A percentile compares a stretch with the other conserved stretches of the same genome.
These are phyloP conservation scores for Boletus sensibilis DNA, from an alignment of 768 basidiomycete species.

Conservation along the genomic window DNA sequence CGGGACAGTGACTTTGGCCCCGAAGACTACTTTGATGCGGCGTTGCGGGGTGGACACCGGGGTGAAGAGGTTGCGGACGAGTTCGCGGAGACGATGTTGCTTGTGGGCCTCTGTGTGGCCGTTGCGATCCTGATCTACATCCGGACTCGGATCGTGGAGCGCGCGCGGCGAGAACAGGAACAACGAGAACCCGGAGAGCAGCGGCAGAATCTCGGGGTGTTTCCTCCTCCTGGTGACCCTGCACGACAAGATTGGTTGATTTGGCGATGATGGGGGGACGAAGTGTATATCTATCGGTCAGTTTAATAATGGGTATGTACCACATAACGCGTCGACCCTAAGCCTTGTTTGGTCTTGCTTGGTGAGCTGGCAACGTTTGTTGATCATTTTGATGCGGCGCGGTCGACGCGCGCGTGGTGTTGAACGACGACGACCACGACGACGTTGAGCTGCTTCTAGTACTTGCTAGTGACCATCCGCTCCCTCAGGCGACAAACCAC, in stretches of 20 bases:
- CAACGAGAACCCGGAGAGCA: conserved; percentile 38
- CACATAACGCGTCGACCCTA: neutral
- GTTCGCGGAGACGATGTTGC: conserved; percentile 75
- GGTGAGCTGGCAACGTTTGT: conserved; percentile 7
- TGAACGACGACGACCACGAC: conserved; percentile 17
- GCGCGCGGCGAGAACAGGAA: conserved; percentile 64
- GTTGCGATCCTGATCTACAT: conserved; percentile 77
- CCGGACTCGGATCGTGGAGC: conserved; percentile 73
- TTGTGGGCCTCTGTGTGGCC: conserved; percentile 68
- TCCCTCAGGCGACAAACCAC: neutral
- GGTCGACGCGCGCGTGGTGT: conserved; percentile 5
- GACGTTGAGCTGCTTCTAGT: conserved; percentile 4
- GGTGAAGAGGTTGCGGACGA: conserved; percentile 69
- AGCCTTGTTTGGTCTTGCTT: conserved; percentile 28
- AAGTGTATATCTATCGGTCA: conserved; percentile 4
- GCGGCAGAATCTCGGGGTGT: conserved; percentile 43
- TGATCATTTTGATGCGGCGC: neutral
- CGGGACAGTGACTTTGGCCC: conserved; percentile 74
- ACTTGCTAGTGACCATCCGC: neutral
- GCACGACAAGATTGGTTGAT: conserved; percentile 67
- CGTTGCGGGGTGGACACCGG: conserved; percentile 55
- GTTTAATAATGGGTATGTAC: neutral
- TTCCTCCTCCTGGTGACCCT: conserved; percentile 64
- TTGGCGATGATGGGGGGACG: conserved; percentile 31
- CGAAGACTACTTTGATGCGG: conserved; percentile 80